Conservation (phyloP, 176 grass and related monocot species). For the Ensete glaucum region DNA sequence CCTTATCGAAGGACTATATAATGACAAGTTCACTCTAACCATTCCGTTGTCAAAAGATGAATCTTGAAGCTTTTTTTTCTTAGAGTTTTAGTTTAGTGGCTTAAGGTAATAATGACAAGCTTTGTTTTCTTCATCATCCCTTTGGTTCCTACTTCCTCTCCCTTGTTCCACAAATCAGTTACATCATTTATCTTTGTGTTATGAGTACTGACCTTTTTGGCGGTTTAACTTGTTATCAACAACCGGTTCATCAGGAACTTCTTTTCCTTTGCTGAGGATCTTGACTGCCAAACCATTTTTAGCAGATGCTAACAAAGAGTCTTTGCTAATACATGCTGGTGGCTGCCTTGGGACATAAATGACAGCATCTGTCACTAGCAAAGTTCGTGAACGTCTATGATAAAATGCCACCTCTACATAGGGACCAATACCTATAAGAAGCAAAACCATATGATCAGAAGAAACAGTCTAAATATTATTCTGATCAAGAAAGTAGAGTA, state of each 20-base stretch:
- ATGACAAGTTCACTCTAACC: too few species aligned
- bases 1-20: too few species aligned
- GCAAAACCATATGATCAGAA: constrained; percentile 6
- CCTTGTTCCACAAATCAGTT: too few species aligned
- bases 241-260: constrained; percentile 70
- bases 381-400: constrained; percentile 59
- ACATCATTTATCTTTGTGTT: neutral
- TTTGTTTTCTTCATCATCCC: too few species aligned
- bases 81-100: too few species aligned
- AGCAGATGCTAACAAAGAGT: constrained; percentile 70
- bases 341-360: constrained; percentile 80
- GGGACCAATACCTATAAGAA: constrained; percentile 79
- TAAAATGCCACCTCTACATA: constrained; percentile 94
- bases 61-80: too few species aligned
- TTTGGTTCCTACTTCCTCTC: too few species aligned
- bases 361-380: constrained; percentile 84
- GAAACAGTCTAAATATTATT: neutral
- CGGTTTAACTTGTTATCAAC: constrained; percentile 61
- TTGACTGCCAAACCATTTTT: constrained; percentile 92
- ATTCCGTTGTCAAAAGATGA: too few species aligned
- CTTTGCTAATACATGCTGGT: constrained; percentile 81
- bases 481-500: neutral
- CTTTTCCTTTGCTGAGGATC: constrained; percentile 85
- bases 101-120: too few species aligned
- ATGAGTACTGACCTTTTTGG: constrained; percentile 47